A percentile compares a stretch with the other conserved stretches of the same genome.
Conservation (phyloP, 768 basidiomycete species). For the Amanita rubescens region DNA sequence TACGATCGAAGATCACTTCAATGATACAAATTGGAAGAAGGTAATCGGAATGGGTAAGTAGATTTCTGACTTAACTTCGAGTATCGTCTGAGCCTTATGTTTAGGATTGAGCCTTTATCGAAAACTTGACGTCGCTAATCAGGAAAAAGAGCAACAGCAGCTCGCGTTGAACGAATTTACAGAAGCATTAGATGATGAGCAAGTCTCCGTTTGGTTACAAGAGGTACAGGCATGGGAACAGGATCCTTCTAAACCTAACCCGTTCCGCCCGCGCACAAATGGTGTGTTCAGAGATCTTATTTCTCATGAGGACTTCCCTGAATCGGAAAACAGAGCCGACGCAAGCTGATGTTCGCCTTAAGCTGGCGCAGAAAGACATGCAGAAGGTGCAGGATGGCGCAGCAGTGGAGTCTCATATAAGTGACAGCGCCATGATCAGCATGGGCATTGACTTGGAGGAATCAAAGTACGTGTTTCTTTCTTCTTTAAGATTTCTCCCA, state of each 20-base stretch:
- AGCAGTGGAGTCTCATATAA: too few species aligned
- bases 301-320: too few species aligned
- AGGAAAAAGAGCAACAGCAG: not conserved
- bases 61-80: too few species aligned
- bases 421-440: too few species aligned
- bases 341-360: not conserved
- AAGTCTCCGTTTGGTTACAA: not conserved
- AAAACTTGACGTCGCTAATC: slow-evolving; percentile 9
- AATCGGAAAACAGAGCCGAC: too few species aligned
- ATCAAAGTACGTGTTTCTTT: not conserved
- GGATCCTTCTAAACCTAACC: not conserved
- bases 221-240: not conserved
- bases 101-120: not conserved
- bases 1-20: not conserved
- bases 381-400: too few species aligned
- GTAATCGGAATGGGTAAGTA: too few species aligned
- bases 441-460: too few species aligned
- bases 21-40: too few species aligned
- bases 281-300: too few species aligned
- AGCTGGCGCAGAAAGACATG: not conserved
- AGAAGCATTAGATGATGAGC: not conserved
- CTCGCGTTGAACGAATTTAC: not conserved
- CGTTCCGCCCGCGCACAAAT: not conserved
- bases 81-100: too few species aligned
- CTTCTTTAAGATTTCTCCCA: not conserved